These are phyloP conservation scores for Saitozyma sp. DNA, from an alignment of 768 basidiomycete species.

Conservation along the genomic window DNA sequence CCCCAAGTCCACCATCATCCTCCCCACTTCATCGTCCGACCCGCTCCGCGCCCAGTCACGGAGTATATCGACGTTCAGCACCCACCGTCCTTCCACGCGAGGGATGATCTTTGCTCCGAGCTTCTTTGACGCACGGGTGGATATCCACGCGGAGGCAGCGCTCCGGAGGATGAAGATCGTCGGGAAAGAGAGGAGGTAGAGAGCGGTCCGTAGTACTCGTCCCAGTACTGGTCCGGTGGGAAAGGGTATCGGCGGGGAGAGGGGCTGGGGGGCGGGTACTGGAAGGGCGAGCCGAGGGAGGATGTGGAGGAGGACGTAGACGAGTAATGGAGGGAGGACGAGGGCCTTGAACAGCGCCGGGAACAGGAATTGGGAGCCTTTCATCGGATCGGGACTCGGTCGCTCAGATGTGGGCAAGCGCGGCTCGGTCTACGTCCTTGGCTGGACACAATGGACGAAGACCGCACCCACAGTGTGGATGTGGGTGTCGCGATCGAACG, in stretches of 20 bases:
- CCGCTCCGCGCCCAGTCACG: constrained; percentile 40
- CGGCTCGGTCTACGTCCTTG: too few relatives aligned
- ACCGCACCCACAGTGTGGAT: too few relatives aligned
- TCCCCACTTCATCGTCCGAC: constrained; percentile 42
- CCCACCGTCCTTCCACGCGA: constrained; percentile 34
- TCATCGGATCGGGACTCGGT: too few relatives aligned
- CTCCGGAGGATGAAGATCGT: constrained; percentile 20
- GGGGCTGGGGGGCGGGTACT: background rate
- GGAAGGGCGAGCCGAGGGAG: background rate
- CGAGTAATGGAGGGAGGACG: constrained; percentile 16
- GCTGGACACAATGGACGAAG: too few relatives aligned
- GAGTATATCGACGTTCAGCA: constrained; percentile 44
- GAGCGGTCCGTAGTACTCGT: background rate
- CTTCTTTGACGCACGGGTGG: constrained; percentile 1
- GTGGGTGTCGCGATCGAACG: too few relatives aligned
- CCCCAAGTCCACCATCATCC: constrained; percentile 40
- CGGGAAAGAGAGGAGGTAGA: constrained; percentile 27
- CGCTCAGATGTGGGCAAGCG: too few relatives aligned
- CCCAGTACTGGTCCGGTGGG: background rate
- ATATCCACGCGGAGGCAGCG: constrained; percentile 3
- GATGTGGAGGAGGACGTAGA: constrained; percentile 6
- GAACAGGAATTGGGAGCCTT: constrained; percentile 12
- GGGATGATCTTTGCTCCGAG: constrained; percentile 28
- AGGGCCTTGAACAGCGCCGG: constrained; percentile 30
- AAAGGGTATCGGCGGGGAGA: background rate